Conservation (phyloP, 2,329 filamentous ascomycete species). For the Pestalotiopsis sp. region DNA sequence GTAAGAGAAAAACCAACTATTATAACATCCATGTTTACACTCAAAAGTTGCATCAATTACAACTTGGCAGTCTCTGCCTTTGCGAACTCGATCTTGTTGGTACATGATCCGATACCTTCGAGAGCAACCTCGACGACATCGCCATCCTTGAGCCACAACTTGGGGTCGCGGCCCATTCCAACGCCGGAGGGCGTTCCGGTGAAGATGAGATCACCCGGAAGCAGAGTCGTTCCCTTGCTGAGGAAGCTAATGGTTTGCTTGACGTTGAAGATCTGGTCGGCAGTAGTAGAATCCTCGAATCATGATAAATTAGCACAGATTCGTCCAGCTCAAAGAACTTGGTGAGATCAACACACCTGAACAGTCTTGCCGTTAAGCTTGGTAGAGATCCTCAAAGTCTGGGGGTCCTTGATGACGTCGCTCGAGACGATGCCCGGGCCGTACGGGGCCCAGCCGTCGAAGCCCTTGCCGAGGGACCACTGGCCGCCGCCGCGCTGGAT, state of each 20-base stretch:
- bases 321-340: too few species aligned
- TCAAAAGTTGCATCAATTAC: constrained; percentile 13
- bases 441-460: constrained; percentile 75
- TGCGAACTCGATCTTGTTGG: constrained; percentile 51
- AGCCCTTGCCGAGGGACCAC: constrained; percentile 74
- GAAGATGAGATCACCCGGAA: constrained; percentile 68
- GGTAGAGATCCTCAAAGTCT: constrained; percentile 57
- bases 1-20: not conserved
- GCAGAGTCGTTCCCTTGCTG: constrained; percentile 62
- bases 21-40: not conserved
- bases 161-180: constrained; percentile 69
- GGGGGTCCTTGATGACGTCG: constrained; percentile 57
- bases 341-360: constrained; percentile 42
- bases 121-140: constrained; percentile 71
- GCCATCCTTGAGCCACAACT: constrained; percentile 69
- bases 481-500: constrained; percentile 68
- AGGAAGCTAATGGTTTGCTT: constrained; percentile 61
- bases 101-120: constrained; percentile 65
- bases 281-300: constrained; percentile 52
- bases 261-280: constrained; percentile 66
- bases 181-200: constrained; percentile 73
- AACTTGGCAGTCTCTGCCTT: constrained; percentile 36
- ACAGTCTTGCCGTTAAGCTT: constrained; percentile 61
- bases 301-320: not conserved
- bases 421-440: constrained; percentile 71